A percentile compares a stretch with the other conserved stretches of the same genome.
These are phyloP conservation scores for Aspergillus ibericus DNA, from an alignment of 2,329 filamentous ascomycete genomes.

Conservation along the genomic window DNA sequence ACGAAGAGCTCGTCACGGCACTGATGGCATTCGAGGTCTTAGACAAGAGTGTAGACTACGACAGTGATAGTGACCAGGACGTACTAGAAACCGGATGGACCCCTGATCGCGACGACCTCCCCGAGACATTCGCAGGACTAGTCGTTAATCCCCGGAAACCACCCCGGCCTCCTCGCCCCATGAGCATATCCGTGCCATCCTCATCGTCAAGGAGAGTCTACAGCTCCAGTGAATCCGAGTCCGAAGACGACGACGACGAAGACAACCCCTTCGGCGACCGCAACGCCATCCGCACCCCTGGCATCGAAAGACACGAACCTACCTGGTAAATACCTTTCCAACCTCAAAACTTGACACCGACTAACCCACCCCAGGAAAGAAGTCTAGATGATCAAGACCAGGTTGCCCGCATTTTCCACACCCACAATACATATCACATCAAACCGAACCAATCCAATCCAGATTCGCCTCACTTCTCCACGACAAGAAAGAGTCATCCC, in stretches of 20 bases:
- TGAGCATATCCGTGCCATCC: slow-evolving; percentile 49
- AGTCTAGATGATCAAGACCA: slow-evolving; percentile 18
- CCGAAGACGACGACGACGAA: slow-evolving; percentile 70
- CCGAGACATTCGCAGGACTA: slow-evolving; percentile 36
- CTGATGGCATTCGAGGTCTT: slow-evolving; percentile 94
- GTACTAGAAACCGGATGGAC: slow-evolving; percentile 32
- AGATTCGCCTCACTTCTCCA: background rate
- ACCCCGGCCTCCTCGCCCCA: slow-evolving; percentile 58
- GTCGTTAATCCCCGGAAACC: slow-evolving; percentile 38
- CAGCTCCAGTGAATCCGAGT: slow-evolving; percentile 56
- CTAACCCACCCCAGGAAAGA: slow-evolving; percentile 30
- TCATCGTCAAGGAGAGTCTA: slow-evolving; percentile 33
- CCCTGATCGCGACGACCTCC: slow-evolving; percentile 29
- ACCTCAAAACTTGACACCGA: background rate
- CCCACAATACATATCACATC: background rate
- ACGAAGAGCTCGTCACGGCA: slow-evolving; percentile 91
- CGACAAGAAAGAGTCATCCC: background rate
- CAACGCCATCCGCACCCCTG: slow-evolving; percentile 57
- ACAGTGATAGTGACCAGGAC: slow-evolving; percentile 66
- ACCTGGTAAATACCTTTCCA: slow-evolving; percentile 33
- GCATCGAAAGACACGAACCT: slow-evolving; percentile 31
- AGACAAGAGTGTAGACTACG: slow-evolving; percentile 63
- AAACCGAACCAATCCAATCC: background rate
- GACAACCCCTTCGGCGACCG: slow-evolving; percentile 84
- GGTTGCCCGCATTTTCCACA: background rate